Evolutionary conservation across 2,329 filamentous ascomycete species (phyloP), one percentile per base, ranked within the genome.

Genomic region (Aspergillus oerlinghausenensis): DNA sequence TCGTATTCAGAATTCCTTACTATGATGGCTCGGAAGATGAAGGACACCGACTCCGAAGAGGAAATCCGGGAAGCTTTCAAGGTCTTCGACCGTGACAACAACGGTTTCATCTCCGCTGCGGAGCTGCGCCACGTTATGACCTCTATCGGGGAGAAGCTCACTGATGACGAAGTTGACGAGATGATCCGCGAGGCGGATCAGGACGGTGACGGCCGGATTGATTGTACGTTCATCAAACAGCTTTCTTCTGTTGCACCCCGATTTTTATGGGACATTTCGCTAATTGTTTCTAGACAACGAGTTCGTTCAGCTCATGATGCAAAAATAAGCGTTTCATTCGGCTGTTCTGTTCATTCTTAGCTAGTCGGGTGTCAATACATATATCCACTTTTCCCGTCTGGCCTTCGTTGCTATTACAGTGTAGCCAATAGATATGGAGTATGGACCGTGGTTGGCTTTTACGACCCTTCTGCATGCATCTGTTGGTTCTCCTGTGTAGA

Each of bases 21-120:
- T 63, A 94, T 94, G 90, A 94, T 94, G 90, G 90, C 90, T 59
- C 86, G 90, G 71, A 94, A 94, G 81, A 94, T 94, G 90, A 93
- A 93, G 82, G 90, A 93, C 70, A 94, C 90, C 66, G 90, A 94
- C 73, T 93, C 89, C 50, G 90, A 94, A 78, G 90, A 94, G 79
- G 90, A 94, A 75, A 94, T 94, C 67, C 86, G 90, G 68, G 90
- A 93, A 76, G 89, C 89, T 14, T 93, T 93, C 84, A 92, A 92
- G 83, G 88, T 90, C 54, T 94, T 94, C 69, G 90, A 94, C 73
- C 89, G 90, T 68, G 90, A 94, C 71, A 94, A 93, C 82, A 94
- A 94, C 77, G 90, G 90, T 55, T 94, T 92, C 78, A 94, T 94
- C 75, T 94, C 90, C 26, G 90, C 90, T 60, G 90, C 90, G 55